These are phyloP conservation scores for Fraxinus xanthoxyloides DNA, from an alignment of 305 asterid genomes.

Conservation along the genomic window DNA sequence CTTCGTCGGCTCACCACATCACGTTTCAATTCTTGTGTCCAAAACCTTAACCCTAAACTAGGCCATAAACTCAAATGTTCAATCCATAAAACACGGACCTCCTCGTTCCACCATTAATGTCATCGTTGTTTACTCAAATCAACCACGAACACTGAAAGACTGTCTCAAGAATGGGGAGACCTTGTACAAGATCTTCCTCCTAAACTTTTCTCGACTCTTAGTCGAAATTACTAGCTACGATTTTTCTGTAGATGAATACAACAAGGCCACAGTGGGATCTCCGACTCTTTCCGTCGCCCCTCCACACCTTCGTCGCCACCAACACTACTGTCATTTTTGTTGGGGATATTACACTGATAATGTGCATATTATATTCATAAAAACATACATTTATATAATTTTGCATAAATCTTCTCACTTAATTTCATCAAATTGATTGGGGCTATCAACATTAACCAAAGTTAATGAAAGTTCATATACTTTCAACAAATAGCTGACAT, in stretches of 20 bases:
- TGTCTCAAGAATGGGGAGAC: constrained; percentile 53
- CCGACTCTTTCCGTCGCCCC: too few relatives aligned
- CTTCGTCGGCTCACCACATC: neutral
- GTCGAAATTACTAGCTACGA: too few relatives aligned
- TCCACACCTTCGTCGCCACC: neutral
- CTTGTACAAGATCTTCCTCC: neutral
- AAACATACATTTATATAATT: too few relatives aligned
- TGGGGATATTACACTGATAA: too few relatives aligned
- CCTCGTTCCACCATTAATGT: constrained; percentile 20
- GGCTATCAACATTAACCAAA: too few relatives aligned
- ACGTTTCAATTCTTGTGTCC: neutral
- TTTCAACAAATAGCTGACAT: too few relatives aligned
- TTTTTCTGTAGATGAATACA: neutral
- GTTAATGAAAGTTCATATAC: too few relatives aligned
- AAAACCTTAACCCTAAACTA: constrained; percentile 20
- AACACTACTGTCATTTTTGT: too few relatives aligned
- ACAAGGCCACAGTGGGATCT: neutral
- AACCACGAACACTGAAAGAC: constrained; percentile 48
- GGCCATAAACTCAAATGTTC: constrained; percentile 19
- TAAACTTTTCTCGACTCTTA: neutral
- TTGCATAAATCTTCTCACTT: too few relatives aligned
- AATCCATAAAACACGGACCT: constrained; percentile 13
- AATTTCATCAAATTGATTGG: too few relatives aligned
- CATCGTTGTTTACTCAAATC: constrained; percentile 5
- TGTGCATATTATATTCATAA: too few relatives aligned